phyloP scores from a whole-genome alignment of 108 stramenopile species.

The Nannochloropsis gaditana region DNA sequence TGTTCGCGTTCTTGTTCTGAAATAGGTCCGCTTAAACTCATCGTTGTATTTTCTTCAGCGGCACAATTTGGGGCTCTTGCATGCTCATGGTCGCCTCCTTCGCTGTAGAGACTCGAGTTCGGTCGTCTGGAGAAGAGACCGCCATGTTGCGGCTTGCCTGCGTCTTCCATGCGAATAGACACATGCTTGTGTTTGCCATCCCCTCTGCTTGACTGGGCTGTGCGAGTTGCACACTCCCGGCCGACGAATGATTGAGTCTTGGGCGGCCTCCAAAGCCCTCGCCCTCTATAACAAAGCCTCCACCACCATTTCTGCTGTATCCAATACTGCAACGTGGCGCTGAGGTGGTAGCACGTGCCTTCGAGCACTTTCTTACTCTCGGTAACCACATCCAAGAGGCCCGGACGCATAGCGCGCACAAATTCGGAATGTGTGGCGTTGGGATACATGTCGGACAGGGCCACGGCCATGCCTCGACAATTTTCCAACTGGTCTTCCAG shows the following conservation, averaged over 20 bases:
- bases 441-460: not conserved
- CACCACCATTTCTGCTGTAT: not conserved
- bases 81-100: not conserved
- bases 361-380: not conserved
- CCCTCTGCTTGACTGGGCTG: too few relatives aligned
- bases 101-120: not conserved
- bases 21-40: not conserved
- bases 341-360: not conserved
- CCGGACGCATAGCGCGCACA: not conserved
- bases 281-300: too few relatives aligned
- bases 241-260: not conserved
- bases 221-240: not conserved
- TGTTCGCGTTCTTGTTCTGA: not conserved
- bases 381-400: not conserved
- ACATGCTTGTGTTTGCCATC: not conserved
- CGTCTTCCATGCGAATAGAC: not conserved
- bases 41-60: not conserved
- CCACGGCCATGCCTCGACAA: not conserved
- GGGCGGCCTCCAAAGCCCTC: not conserved
- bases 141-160: not conserved
- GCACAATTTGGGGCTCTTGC: too few relatives aligned
- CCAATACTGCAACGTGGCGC: not conserved
- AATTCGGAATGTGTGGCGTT: constrained; percentile 10
- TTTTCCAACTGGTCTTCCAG: not conserved
- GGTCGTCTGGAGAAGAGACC: not conserved